These are phyloP conservation scores for Castanopsis chinensis DNA, from an alignment of 306 rosid species.

Conservation along the genomic window DNA sequence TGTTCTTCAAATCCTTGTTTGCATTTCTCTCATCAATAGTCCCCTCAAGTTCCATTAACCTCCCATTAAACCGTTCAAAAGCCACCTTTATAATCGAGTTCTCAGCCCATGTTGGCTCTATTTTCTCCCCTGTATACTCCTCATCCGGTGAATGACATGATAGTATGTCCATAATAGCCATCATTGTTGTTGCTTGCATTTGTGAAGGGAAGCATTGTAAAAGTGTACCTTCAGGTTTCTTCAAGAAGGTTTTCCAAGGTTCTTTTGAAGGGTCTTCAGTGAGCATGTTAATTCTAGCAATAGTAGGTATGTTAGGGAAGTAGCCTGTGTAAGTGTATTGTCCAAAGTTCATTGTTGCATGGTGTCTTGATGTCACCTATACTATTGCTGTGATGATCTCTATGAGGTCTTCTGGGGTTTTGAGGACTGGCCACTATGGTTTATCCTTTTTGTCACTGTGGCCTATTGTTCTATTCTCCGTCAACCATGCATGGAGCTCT, in stretches of 20 bases:
- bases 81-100: slow-evolving; percentile 34
- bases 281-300: slow-evolving; percentile 33
- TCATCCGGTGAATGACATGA: slow-evolving; percentile 50
- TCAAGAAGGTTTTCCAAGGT: slow-evolving; percentile 27
- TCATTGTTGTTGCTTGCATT: slow-evolving; percentile 36
- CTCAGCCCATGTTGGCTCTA: slow-evolving; percentile 43
- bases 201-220: slow-evolving; percentile 39
- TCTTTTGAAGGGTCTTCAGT: slow-evolving; percentile 30
- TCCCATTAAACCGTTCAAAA: slow-evolving; percentile 39
- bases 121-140: slow-evolving; percentile 32
- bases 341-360: slow-evolving; percentile 64
- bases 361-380: slow-evolving; percentile 51
- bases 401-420: slow-evolving; percentile 28
- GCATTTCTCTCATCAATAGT: slow-evolving; percentile 32
- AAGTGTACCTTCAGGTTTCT: slow-evolving; percentile 30
- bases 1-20: slow-evolving; percentile 4
- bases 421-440: slow-evolving; percentile 55
- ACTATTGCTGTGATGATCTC: slow-evolving; percentile 32
- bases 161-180: slow-evolving; percentile 41
- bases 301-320: slow-evolving; percentile 44
- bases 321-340: slow-evolving; percentile 42
- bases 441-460: slow-evolving; percentile 48
- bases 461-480: slow-evolving; percentile 35
- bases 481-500: slow-evolving; percentile 86
- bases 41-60: slow-evolving; percentile 37